Base-by-base conservation (phyloP, 495 filamentous ascomycete species). In the Staphylotrichum tortipilum region DNA sequence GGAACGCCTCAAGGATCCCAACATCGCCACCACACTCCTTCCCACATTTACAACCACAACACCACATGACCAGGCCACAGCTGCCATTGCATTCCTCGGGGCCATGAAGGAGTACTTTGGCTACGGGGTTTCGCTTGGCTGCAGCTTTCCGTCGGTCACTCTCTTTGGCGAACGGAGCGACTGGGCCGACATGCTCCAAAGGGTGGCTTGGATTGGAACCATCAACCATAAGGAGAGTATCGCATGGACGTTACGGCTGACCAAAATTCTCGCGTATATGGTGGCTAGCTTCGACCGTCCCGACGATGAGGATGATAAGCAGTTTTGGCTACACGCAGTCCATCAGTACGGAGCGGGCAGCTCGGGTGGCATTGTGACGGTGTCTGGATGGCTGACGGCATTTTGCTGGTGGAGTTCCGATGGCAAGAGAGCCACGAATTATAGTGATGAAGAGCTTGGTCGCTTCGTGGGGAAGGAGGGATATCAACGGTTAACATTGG, bases 91-190 rank as follows among this genome's bases (percentile, higher is more conserved):
- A 37, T 62, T 70, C 52, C 61, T 72, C 53, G 68, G 66, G 24
- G 9, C 55, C 7, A 57, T 60, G 44, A 53, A 64, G 44, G 28
- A 44, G 37, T 68, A 63, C 47, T 68, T 69, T 46, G 12, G 14
- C 2, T 66, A 50, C 41, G 15, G n/a, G 2, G 17, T 31, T 10
- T 14, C 33, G 12, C 36, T 52, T 22, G 47, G 39, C n/a, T 71
- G 67, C 48, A 65, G 68, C n/a, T 47, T 72, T 5, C 68, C 67
- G 9, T 60, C 55, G 8, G 64, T 70, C 10, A 70, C 68, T 1
- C 54, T 72, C 10, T 53, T 69, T 3, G 68, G 68, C 15, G 53
- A 56, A 24, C 24, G 37, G 10, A 28, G 26, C 26, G 26, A 28
- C 26, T 28, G 26, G 26, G 26, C 26, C 26, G 26, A 28, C 2